Percentiles rank a stretch among this genome's conserved stretches.
phyloP scores from a whole-genome alignment of 768 basidiomycete genomes.

The Xerocomus potaroensis region DNA sequence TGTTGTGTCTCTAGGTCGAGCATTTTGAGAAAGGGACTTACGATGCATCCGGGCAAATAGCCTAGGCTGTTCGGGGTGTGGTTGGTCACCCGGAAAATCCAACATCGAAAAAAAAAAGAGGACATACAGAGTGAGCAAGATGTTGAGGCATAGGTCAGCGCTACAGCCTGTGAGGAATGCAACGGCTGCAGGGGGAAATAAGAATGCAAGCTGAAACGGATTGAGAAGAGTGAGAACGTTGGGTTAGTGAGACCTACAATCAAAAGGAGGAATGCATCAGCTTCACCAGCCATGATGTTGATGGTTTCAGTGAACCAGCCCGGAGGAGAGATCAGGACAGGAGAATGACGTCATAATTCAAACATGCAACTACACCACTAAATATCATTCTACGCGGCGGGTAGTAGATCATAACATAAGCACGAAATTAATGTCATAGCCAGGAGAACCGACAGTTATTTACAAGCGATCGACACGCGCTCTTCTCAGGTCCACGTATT shows the following conservation, averaged over 20 bases:
- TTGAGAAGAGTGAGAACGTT: too few relatives aligned
- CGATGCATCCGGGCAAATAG: conserved; percentile 61
- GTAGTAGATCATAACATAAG: conserved; percentile 11
- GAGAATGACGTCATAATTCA: conserved; percentile 21
- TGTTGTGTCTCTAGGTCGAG: not conserved
- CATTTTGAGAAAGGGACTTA: conserved; percentile 19
- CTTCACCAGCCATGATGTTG: conserved; percentile 15
- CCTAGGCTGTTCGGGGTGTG: conserved; percentile 47
- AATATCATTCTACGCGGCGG: too few relatives aligned
- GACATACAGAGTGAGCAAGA: conserved; percentile 69
- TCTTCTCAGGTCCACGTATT: conserved; percentile 1
- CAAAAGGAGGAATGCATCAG: conserved; percentile 5
- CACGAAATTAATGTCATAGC: conserved; percentile 13
- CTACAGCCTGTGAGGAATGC: conserved; percentile 75
- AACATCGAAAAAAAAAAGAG: not conserved
- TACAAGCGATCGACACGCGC: conserved; percentile 6
- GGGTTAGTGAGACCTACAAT: conserved; percentile 5
- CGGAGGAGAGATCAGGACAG: not conserved
- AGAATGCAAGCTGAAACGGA: conserved; percentile 53
- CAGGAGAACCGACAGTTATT: conserved; percentile 1
- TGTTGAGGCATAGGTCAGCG: conserved; percentile 79
- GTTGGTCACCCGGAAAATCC: not conserved
- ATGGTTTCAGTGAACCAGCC: not conserved
- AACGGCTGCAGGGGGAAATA: conserved; percentile 78
- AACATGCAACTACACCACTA: too few relatives aligned